Conservation (phyloP, 805 yeast species). For the Starmerella sirachaensis region DNA sequence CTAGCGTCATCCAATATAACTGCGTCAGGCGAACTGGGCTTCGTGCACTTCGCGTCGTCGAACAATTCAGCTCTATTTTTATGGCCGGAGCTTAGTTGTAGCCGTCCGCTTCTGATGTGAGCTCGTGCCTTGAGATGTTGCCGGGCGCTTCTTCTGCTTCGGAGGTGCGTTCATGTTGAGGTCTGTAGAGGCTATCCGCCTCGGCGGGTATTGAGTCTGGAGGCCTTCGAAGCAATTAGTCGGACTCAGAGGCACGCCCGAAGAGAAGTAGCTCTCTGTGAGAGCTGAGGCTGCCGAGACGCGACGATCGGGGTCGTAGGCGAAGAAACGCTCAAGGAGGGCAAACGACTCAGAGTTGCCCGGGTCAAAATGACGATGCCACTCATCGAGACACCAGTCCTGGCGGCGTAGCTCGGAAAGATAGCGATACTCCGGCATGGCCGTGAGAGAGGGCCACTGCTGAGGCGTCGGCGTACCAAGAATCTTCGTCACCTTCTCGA, state of each 20-base stretch:
- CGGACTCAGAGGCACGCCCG: conserved; percentile 34
- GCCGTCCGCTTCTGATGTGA: no score
- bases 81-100: no score
- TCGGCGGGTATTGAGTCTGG: conserved; percentile 62
- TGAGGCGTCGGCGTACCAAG: conserved; percentile 72
- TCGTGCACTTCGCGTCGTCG: no score
- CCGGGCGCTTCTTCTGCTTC: conserved; percentile 5
- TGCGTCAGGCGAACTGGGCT: no score
- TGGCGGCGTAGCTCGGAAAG: conserved; percentile 48
- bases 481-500: conserved; percentile 83
- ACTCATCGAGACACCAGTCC: conserved; percentile 59
- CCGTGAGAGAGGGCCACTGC: conserved; percentile 67
- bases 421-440: conserved; percentile 73
- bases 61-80: no score
- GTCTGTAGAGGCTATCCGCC: conserved; percentile 43
- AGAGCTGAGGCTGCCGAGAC: conserved; percentile 69
- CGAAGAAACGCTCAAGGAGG: conserved; percentile 50
- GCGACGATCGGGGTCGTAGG: conserved; percentile 72
- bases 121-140: conserved; percentile 2
- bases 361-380: conserved; percentile 82
- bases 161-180: conserved; percentile 18
- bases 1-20: no score
- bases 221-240: conserved; percentile 73
- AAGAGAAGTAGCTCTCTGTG: conserved; percentile 67
- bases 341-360: conserved; percentile 55